phyloP scores from a whole-genome alignment of 2,329 filamentous ascomycete species.

The Penicillium brasilianum region DNA sequence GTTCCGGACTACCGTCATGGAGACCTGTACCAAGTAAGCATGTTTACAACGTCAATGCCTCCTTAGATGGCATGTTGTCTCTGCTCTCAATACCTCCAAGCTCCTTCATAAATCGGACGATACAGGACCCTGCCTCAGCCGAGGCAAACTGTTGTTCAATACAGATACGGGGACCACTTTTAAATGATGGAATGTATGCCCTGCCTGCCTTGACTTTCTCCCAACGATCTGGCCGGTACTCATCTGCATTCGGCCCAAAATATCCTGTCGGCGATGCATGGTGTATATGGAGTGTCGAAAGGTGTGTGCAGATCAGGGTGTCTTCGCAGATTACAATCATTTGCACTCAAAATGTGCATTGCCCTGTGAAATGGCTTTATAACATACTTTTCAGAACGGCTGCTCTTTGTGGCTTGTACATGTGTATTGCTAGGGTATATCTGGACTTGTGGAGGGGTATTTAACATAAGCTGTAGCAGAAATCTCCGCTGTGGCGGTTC shows the following conservation, averaged over 20 bases:
- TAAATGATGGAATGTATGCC: constrained; percentile 44
- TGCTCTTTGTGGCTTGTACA: too few relatives aligned
- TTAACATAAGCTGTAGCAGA: too few relatives aligned
- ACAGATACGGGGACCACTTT: constrained; percentile 36
- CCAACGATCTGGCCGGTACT: constrained; percentile 53
- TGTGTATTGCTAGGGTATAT: too few relatives aligned
- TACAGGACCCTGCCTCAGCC: constrained; percentile 43
- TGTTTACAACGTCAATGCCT: constrained; percentile 29
- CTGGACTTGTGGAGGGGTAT: too few relatives aligned
- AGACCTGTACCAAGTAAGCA: not conserved
- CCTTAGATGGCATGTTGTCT: constrained; percentile 36
- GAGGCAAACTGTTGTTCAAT: constrained; percentile 36
- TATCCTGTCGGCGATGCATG: constrained; percentile 70
- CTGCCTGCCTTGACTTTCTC: constrained; percentile 36
- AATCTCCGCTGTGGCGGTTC: too few relatives aligned
- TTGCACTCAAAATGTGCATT: too few relatives aligned
- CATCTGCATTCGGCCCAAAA: constrained; percentile 52
- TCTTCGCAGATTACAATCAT: too few relatives aligned
- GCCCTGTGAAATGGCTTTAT: too few relatives aligned
- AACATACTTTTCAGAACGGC: too few relatives aligned
- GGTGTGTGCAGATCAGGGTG: too few relatives aligned
- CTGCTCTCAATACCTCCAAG: constrained; percentile 28
- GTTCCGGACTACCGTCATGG: not conserved
- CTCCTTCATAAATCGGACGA: constrained; percentile 40
- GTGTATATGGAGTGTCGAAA: too few relatives aligned